These are phyloP conservation scores for Aspergillus glaucus DNA, from an alignment of 2,329 filamentous ascomycete genomes.

Conservation along the genomic window DNA sequence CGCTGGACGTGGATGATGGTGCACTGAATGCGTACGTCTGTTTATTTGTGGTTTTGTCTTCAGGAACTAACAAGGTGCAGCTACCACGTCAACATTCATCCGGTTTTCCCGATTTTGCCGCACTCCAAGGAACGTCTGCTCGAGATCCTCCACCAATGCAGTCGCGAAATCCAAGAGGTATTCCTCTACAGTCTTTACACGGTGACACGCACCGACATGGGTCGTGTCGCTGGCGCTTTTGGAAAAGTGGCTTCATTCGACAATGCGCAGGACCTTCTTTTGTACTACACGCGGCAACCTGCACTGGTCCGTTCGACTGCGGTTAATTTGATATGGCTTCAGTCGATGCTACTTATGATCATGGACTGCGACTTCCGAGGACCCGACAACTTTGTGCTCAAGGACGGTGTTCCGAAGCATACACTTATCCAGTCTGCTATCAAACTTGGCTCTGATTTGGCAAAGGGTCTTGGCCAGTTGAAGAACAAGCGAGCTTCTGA, in stretches of 20 bases:
- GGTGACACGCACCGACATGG: constrained; percentile 31
- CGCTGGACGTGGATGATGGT: constrained; percentile 33
- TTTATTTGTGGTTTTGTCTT: constrained; percentile 1
- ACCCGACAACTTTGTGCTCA: constrained; percentile 36
- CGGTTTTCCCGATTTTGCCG: constrained; percentile 36
- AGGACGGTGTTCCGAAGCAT: constrained; percentile 36
- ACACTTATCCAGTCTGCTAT: constrained; percentile 34
- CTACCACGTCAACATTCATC: constrained; percentile 38
- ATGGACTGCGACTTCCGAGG: constrained; percentile 38
- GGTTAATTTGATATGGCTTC: constrained; percentile 37
- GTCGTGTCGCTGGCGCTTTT: constrained; percentile 28
- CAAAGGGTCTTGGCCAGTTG: constrained; percentile 33
- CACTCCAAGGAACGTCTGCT: constrained; percentile 33
- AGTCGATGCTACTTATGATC: constrained; percentile 36
- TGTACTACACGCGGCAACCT: constrained; percentile 33
- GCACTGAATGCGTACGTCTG: constrained; percentile 33
- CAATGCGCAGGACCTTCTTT: constrained; percentile 35
- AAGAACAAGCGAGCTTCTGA: constrained; percentile 29
- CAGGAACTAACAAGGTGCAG: constrained; percentile 16
- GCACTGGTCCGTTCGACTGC: constrained; percentile 27
- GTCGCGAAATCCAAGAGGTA: constrained; percentile 35
- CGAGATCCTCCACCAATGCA: constrained; percentile 33
- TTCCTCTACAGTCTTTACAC: constrained; percentile 36
- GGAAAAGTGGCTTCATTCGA: constrained; percentile 33
- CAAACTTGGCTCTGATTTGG: constrained; percentile 34